Evolutionary conservation across 176 grass and related monocot species (phyloP), one percentile per base, ranked within the genome.

Genomic region (Pharus latifolius): DNA sequence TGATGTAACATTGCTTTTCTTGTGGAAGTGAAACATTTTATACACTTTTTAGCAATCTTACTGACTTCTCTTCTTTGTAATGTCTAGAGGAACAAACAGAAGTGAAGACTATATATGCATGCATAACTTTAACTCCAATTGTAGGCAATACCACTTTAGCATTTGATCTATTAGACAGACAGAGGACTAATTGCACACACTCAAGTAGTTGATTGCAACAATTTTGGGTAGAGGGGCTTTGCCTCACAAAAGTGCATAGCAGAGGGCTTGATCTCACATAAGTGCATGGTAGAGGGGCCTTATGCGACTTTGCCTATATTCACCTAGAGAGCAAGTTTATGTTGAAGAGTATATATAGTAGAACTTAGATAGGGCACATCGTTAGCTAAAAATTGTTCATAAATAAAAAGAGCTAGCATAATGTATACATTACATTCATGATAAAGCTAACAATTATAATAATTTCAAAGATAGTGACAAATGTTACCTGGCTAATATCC

Each of bases 401-500:
- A 69, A 44, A 43, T 22, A 41, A 65, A 68, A 19, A 72, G 52
- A 71, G 32, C 12, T 4, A 76, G 13, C 74, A 67, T 23, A 70
- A 60, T 30, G 16, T 35, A 57, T 7, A 22, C 5, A 14, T 40
- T 40, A 56, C 1, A 49, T 83, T 11, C 31, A 18, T 49, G 2
- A 67, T 49, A 6, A 74, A 19, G 20, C 32, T 76, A 54, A 34
- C 13, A 38, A 23, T 3, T 18, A 6, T 56, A 1, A 55, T 4
- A 69, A 67, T 45, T 29, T 44, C 7, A 69, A 85, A 45, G 14
- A 63, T 48, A 26, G 13, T 27, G 19, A 57, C 53, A 45, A 72
- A 29, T 64, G 86, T 89, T 76, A 93, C 86, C 83, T 89, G 76
- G 86, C 60, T 89, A 94, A 89, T 83, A 94, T 94, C 27, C 86